These are phyloP conservation scores for Neltuma alba DNA, from an alignment of 306 rosid species.

Conservation along the genomic window DNA sequence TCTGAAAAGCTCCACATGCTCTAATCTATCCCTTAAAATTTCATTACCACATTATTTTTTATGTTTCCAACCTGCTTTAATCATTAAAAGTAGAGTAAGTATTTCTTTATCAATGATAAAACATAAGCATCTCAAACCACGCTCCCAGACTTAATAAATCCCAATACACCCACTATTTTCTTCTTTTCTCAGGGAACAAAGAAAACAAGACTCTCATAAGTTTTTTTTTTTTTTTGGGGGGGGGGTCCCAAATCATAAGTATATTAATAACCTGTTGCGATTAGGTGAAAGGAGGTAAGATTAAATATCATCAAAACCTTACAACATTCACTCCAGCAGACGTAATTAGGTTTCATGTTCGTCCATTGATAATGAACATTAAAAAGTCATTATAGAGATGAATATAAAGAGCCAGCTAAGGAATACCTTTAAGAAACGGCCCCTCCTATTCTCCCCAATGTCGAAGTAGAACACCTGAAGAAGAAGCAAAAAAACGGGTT, in stretches of 20 bases:
- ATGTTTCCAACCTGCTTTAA: neutral
- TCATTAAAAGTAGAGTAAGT: neutral
- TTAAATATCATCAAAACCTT: neutral
- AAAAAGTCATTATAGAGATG: neutral
- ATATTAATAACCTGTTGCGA: neutral
- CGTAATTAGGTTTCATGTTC: neutral
- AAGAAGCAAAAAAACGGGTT: neutral
- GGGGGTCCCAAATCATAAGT: too few relatives aligned
- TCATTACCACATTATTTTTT: neutral
- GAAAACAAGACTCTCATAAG: neutral
- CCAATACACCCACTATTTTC: neutral
- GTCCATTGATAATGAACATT: neutral
- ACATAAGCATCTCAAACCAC: neutral
- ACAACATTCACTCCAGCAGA: neutral
- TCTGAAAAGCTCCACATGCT: neutral
- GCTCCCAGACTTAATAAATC: neutral
- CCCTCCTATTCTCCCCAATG: slow-evolving; percentile 98
- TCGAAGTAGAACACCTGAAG: slow-evolving; percentile 91
- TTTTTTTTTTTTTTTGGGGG: too few relatives aligned
- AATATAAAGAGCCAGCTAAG: neutral
- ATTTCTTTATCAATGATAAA: neutral
- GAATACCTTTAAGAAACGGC: slow-evolving; percentile 97
- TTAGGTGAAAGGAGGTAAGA: neutral
- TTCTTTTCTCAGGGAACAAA: neutral
- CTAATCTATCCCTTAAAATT: neutral